These are phyloP conservation scores for Yamadazyma atlantica DNA, from an alignment of 1,139 yeast genomes.

Conservation along the genomic window DNA sequence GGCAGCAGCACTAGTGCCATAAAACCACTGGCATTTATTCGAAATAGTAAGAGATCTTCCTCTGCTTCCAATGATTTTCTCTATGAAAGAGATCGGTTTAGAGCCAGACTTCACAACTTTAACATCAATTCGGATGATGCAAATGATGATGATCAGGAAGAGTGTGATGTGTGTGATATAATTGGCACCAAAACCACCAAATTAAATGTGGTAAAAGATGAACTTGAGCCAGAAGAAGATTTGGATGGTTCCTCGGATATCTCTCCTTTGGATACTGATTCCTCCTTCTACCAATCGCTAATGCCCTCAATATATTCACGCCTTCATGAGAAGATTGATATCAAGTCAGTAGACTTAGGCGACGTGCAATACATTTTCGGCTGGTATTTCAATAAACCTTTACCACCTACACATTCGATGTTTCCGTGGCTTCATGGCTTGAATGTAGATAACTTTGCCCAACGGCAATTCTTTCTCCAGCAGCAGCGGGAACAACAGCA, in stretches of 20 bases:
- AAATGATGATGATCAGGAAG: slow-evolving; percentile 11
- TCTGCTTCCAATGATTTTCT: slow-evolving; percentile 43
- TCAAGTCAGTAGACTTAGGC: slow-evolving; percentile 24
- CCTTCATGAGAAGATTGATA: slow-evolving; percentile 7
- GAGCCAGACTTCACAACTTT: slow-evolving; percentile 40
- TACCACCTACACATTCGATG: slow-evolving; percentile 68
- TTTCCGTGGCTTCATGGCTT: slow-evolving; percentile 94
- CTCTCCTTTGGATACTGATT: slow-evolving; percentile 27
- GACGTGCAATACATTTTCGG: slow-evolving; percentile 37
- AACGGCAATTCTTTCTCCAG: slow-evolving; percentile 39
- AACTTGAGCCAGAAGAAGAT: background rate
- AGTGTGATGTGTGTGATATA: slow-evolving; percentile 40
- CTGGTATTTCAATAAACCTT: slow-evolving; percentile 50
- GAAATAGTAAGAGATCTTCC: slow-evolving; percentile 34
- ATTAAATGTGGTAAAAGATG: slow-evolving; percentile 22
- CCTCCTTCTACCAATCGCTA: slow-evolving; percentile 19
- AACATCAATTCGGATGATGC: slow-evolving; percentile 18
- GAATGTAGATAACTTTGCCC: slow-evolving; percentile 52
- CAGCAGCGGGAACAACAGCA: slow-evolving; percentile 21
- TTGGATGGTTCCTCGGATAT: background rate
- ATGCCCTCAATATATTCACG: slow-evolving; percentile 1
- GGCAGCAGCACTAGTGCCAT: background rate
- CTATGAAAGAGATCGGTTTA: slow-evolving; percentile 45
- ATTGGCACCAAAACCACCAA: slow-evolving; percentile 41
- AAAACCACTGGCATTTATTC: background rate